These are phyloP conservation scores for Eimeria necatrix DNA, from an alignment of 169 alveolate genomes.

Conservation along the genomic window DNA sequence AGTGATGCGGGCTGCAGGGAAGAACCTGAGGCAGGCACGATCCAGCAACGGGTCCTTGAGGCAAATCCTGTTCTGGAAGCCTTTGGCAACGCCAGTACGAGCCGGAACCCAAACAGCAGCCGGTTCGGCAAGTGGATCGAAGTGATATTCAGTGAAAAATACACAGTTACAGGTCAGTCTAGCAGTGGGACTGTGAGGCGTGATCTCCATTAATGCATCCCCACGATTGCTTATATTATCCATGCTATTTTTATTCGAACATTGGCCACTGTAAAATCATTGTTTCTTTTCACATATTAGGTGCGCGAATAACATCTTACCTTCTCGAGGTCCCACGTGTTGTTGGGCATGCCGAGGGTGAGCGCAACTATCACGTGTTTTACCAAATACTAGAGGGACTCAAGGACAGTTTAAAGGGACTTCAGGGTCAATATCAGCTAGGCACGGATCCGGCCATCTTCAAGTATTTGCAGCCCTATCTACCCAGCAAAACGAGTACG, in stretches of 20 bases:
- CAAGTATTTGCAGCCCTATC: conserved; percentile 25
- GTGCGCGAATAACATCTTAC: conserved; percentile 73
- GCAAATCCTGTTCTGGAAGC: conserved; percentile 99
- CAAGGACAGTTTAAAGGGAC: conserved; percentile 45
- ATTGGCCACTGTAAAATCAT: background rate
- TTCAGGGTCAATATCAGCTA: conserved; percentile 16
- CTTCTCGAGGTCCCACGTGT: conserved; percentile 85
- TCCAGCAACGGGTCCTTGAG: conserved; percentile 91
- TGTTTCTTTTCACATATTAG: background rate
- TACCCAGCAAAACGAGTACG: conserved; percentile 24
- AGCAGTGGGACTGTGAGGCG: too few species aligned
- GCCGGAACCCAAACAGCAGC: conserved; percentile 96
- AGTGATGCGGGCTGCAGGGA: background rate
- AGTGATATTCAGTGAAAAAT: conserved; percentile 92
- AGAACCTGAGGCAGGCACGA: background rate
- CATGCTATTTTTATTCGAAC: background rate
- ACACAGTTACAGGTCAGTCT: conserved; percentile 73
- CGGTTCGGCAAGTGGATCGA: conserved; percentile 95
- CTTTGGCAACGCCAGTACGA: conserved; percentile 99
- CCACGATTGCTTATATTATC: background rate
- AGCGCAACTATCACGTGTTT: conserved; percentile 97
- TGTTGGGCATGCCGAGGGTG: conserved; percentile 92
- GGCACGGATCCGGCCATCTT: conserved; percentile 66
- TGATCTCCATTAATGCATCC: background rate
- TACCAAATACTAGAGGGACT: conserved; percentile 96